Conservation (phyloP, 2,329 filamentous ascomycete species). For the Fusarium torreyae region DNA sequence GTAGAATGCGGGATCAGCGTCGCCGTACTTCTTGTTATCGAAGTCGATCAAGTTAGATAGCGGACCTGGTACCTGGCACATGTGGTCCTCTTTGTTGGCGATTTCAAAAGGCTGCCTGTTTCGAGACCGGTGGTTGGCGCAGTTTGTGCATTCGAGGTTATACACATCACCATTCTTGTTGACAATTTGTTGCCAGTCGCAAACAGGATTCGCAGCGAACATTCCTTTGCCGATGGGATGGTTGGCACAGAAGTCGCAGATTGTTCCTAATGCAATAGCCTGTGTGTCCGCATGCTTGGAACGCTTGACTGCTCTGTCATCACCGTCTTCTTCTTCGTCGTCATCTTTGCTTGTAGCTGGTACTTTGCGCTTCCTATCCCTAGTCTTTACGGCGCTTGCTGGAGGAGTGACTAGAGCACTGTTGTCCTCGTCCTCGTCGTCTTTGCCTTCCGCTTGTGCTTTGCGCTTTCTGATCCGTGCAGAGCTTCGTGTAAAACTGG, state of each 20-base stretch:
- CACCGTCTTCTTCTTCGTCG: background rate
- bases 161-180: background rate
- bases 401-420: background rate
- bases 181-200: slow-evolving; percentile 18
- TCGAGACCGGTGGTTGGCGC: slow-evolving; percentile 36
- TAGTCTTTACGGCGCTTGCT: background rate
- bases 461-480: background rate
- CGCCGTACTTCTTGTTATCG: slow-evolving; percentile 25
- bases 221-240: slow-evolving; percentile 14
- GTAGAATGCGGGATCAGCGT: slow-evolving; percentile 20
- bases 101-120: background rate
- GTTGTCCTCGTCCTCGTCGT: background rate
- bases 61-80: slow-evolving; percentile 19
- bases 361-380: background rate
- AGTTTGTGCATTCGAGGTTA: slow-evolving; percentile 37
- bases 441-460: background rate
- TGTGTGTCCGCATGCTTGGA: background rate
- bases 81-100: background rate
- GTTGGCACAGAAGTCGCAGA: slow-evolving; percentile 38
- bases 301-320: too few species aligned
- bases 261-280: too few species aligned
- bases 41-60: slow-evolving; percentile 1
- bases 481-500: background rate
- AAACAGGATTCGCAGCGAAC: background rate
- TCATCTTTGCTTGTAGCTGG: background rate